Evolutionary conservation across 1,284 basidiomycete species (phyloP).

Genomic region (Ceratobasidium sp.): DNA sequence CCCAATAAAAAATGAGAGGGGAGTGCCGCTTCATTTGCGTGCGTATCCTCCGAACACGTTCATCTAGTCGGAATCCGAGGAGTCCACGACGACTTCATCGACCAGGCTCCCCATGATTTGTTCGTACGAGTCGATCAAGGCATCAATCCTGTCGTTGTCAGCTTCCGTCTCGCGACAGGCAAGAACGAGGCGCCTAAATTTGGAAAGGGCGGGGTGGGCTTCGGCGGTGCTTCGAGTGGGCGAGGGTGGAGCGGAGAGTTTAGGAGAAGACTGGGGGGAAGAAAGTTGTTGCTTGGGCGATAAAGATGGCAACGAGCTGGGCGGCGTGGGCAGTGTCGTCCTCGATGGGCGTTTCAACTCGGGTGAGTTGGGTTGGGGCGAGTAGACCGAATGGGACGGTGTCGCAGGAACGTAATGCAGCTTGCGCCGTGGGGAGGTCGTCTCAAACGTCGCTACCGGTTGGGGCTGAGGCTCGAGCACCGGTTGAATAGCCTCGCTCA

Average conservation of each 20-base stretch:
- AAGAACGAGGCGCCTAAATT: conserved; percentile 18
- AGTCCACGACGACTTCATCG: background rate
- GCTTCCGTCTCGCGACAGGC: conserved; percentile 8
- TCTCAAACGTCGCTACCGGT: background rate
- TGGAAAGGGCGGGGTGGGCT: background rate
- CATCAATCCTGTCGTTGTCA: conserved; percentile 4
- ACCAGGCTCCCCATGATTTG: background rate
- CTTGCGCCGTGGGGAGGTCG: conserved; percentile 5
- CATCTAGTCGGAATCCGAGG: background rate
- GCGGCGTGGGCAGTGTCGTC: background rate
- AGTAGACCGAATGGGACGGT: background rate
- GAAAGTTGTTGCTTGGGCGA: background rate
- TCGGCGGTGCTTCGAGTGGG: background rate
- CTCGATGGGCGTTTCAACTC: background rate
- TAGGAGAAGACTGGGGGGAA: conserved; percentile 9
- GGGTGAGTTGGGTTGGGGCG: background rate
- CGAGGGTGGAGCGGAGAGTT: background rate
- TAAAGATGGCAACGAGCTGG: background rate
- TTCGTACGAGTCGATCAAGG: conserved; percentile 1
- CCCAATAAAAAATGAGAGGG: background rate
- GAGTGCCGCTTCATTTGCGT: conserved; percentile 17
- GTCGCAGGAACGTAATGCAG: conserved; percentile 24
- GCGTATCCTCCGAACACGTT: background rate
- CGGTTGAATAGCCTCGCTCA: background rate
- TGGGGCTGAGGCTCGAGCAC: background rate